These are phyloP conservation scores for Coniella vitis DNA, from an alignment of 2,329 filamentous ascomycete species.

Conservation along the genomic window DNA sequence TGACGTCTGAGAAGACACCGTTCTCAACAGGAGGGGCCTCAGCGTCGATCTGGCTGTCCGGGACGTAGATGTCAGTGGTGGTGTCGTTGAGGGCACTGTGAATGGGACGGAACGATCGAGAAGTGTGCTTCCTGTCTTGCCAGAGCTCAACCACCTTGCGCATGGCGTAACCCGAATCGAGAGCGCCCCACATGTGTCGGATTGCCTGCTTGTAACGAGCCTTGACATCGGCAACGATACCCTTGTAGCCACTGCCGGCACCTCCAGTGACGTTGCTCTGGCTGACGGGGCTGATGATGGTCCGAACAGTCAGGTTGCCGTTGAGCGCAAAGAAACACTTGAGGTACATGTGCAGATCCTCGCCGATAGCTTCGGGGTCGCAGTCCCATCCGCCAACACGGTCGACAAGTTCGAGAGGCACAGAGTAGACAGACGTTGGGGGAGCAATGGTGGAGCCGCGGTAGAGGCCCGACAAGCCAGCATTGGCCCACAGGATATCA, in stretches of 20 bases:
- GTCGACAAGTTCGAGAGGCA: conserved; percentile 60
- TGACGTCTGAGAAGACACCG: conserved; percentile 50
- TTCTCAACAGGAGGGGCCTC: conserved; percentile 36
- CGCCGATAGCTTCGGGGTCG: conserved; percentile 64
- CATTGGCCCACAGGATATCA: conserved; percentile 65
- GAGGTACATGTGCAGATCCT: conserved; percentile 72
- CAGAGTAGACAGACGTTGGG: conserved; percentile 67
- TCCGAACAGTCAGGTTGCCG: conserved; percentile 57
- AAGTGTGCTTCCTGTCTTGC: conserved; percentile 50
- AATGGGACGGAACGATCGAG: conserved; percentile 47
- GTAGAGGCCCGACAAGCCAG: conserved; percentile 64
- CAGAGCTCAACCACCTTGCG: conserved; percentile 51
- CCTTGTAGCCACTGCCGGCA: conserved; percentile 45
- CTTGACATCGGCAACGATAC: conserved; percentile 49
- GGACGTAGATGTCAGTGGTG: conserved; percentile 39
- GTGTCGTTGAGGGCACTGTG: conserved; percentile 43
- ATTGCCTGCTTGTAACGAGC: conserved; percentile 67
- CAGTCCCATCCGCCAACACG: conserved; percentile 67
- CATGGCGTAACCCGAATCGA: conserved; percentile 61
- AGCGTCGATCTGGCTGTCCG: conserved; percentile 34
- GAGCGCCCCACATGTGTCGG: conserved; percentile 69
- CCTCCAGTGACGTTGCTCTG: conserved; percentile 65
- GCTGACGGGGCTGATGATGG: conserved; percentile 62
- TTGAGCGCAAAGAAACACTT: conserved; percentile 72
- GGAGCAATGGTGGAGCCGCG: conserved; percentile 57